Evolutionary conservation across 257 asterid genomes (phyloP).

Genomic region (Penstemon barbatus): DNA sequence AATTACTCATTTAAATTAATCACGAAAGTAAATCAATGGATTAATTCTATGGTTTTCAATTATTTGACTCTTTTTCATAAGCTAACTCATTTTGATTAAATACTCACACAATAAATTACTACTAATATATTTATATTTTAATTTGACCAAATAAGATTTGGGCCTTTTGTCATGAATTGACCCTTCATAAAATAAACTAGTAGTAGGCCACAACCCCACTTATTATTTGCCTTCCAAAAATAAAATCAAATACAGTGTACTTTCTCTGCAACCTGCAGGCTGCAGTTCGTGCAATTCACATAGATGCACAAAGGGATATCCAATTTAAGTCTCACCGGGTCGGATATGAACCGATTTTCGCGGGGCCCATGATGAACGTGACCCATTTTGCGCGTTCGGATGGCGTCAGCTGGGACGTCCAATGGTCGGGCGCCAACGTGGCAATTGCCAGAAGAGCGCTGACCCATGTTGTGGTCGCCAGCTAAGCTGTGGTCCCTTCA

Average conservation of each 20-base stretch:
- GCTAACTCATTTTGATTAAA: no score
- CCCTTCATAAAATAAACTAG: not conserved
- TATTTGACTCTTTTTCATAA: no score
- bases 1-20: no score
- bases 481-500: slow-evolving; percentile 27
- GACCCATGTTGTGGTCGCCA: slow-evolving; percentile 51
- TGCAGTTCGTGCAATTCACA: not conserved
- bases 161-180: not conserved
- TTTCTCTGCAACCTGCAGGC: not conserved
- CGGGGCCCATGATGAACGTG: slow-evolving; percentile 38
- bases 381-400: slow-evolving; percentile 36
- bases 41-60: no score
- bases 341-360: not conserved
- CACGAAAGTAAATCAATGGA: no score
- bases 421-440: slow-evolving; percentile 28
- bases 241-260: not conserved
- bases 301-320: slow-evolving; percentile 1
- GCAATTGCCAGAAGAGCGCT: slow-evolving; percentile 36
- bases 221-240: not conserved
- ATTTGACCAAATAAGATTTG: no score
- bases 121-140: no score
- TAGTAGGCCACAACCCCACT: not conserved
- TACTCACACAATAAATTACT: no score
- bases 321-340: slow-evolving; percentile 23
- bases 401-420: slow-evolving; percentile 25